Evolutionary conservation across 345 rosid species (phyloP), one percentile per base, ranked within the genome.

Genomic region (Lepidium africanum): DNA sequence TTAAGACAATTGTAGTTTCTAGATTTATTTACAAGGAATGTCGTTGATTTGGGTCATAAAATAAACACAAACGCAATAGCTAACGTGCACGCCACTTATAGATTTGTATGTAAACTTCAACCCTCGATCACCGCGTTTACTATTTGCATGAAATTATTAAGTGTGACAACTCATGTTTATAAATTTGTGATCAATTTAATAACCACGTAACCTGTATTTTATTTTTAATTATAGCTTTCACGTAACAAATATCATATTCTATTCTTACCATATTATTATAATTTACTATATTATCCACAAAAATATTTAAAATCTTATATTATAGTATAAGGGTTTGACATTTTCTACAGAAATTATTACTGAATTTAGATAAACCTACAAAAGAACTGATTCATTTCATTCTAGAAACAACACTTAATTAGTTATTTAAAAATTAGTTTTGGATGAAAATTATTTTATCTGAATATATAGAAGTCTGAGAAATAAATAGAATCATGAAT

Each of bases 71-170:
- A 72, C 76, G 71, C 65, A 65, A 57, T 14, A 38, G 59, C 13
- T 72, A 64, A 72, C 76, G 71, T 72, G 59, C 60, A 72, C 76
- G 76, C 0, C 71, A n/a, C 48, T 38, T 46, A 27, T 25, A 25
- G 4, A 25, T 25, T 7, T 2, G 16, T 6, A 14, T 53, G 14
- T 63, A 46, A 54, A 54, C 42, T 63, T 72, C 36, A 63, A 54
- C 54, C 35, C 30, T 12, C 30, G 6, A 23, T 17, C 21, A 35
- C 9, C 46, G 70, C 57, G 69, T 37, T 63, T 71, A 63, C 23
- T 54, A 54, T 49, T 39, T 23, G 58, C 70, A 72, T 46, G 64
- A 25, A 55, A 37, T 12, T 64, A 30, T 43, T 39, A 39, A 35
- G 43, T 33, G 30, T 45, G 69, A 46, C 76, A 63, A 37, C 51